A percentile compares a stretch with the other conserved stretches of the same genome.
Evolutionary conservation across 2,329 filamentous ascomycete species (phyloP).

Genomic region (Beauveria pseudobassiana): DNA sequence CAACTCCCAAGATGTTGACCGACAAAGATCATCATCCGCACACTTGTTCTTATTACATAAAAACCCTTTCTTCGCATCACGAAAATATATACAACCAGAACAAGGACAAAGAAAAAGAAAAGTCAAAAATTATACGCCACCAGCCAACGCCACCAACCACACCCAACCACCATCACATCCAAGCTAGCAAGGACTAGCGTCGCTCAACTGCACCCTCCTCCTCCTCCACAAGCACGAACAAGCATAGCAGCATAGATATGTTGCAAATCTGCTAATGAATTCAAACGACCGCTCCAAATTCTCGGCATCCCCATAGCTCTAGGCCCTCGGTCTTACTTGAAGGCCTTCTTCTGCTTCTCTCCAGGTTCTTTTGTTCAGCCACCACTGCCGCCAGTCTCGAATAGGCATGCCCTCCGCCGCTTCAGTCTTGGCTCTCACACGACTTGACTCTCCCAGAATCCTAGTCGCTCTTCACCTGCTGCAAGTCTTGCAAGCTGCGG

Average conservation of each 20-base stretch:
- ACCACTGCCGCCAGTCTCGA: slow-evolving; percentile 14
- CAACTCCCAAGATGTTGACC: background rate
- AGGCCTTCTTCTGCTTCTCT: background rate
- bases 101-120: background rate
- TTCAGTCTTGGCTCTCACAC: slow-evolving; percentile 15
- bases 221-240: slow-evolving; percentile 3
- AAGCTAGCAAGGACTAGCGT: background rate
- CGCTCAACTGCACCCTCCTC: background rate
- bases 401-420: slow-evolving; percentile 17
- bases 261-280: slow-evolving; percentile 1
- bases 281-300: background rate
- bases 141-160: background rate
- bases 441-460: background rate
- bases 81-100: background rate
- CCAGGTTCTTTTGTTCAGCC: slow-evolving; percentile 16
- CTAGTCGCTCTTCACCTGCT: background rate
- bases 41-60: background rate
- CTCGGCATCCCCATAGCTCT: slow-evolving; percentile 3
- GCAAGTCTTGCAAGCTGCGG: background rate
- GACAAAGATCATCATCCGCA: background rate
- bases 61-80: background rate
- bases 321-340: background rate
- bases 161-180: background rate
- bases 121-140: background rate
- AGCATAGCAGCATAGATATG: background rate